These are phyloP conservation scores for Salix suchowensis DNA, from an alignment of 345 rosid genomes.

Conservation along the genomic window DNA sequence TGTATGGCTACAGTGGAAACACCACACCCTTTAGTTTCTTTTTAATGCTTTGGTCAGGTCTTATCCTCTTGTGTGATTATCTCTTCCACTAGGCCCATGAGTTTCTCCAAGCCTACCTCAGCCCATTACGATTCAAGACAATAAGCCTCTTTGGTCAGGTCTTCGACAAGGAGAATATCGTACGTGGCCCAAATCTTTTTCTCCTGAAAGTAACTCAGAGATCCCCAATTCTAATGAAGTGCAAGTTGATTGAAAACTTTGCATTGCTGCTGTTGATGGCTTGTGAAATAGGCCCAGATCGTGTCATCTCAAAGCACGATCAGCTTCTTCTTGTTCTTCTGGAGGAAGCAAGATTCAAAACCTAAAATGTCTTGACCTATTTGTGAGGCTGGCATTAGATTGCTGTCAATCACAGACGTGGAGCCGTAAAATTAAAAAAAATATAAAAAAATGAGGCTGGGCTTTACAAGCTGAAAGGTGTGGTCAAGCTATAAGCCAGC, in stretches of 20 bases:
- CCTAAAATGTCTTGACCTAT: slow-evolving; percentile 3
- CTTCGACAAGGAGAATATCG: neutral
- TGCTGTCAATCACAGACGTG: neutral
- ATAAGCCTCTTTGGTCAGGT: neutral
- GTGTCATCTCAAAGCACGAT: neutral
- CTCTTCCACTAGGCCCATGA: neutral
- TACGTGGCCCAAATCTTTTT: neutral
- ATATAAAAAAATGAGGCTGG: neutral
- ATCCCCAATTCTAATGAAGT: neutral
- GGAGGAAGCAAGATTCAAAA: neutral
- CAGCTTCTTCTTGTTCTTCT: neutral
- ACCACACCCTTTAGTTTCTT: no score
- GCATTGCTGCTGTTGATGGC: neutral
- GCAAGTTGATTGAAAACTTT: neutral
- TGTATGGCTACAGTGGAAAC: no score
- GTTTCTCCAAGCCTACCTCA: neutral
- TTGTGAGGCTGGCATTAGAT: slow-evolving; percentile 1
- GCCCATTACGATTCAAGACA: neutral
- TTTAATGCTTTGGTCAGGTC: no score
- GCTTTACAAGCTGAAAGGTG: neutral
- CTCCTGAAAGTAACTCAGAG: neutral
- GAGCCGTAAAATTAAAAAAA: neutral
- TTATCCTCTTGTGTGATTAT: neutral
- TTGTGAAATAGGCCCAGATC: neutral
- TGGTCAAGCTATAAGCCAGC: neutral